Base-by-base conservation (phyloP, 2,329 filamentous ascomycete genomes). In the Trichoderma gracile region DNA sequence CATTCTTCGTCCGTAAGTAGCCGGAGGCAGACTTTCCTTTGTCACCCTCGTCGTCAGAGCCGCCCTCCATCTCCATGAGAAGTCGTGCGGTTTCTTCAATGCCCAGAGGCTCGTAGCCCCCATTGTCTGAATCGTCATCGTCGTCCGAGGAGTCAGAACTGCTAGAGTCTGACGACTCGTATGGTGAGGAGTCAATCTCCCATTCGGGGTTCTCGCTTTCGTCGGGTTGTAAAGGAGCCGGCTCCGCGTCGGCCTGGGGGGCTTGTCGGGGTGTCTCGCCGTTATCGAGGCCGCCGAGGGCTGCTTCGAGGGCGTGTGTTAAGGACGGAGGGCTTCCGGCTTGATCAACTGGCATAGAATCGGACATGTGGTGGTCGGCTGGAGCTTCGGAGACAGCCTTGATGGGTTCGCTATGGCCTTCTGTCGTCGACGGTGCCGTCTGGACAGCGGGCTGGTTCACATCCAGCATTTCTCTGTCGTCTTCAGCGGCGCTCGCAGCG, bases 81-180 rank as follows among this genome's bases (percentile, higher is more conserved):
- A 96, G 87, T 40, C 89, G 88, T 0, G 91, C 92, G 64, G 91
- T 89, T 74, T 96, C 93, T 71, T 93, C 92, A 2, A 93, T 86
- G 61, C 89, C 89, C 1, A 97, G 81, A 47, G 93, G 82, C 60
- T 90, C 85, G 70, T 92, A 92, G 33, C 85, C 85, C 66, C 87
- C 87, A 60, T 85, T 75, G 46, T 78, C 84, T 2, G 83, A 85
- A 65, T 85, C 84, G 5, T 60, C 83, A 5, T 67, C 66, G 63
- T 86, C 83, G 57, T 83, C 85, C 0, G 84, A 85, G 45, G 83
- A 84, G 67, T 88, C 85, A 2, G 86, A 87, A 69, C 78, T 81
- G 72, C 79, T 82, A 5, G 84, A 85, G 15, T 86, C 82, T 0
- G 82, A 83, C 0, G 89, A 91, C 71, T 88, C 86, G 72, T 90